Percentiles rank a stretch among this genome's conserved stretches.
Conservation (phyloP, 2,329 filamentous ascomycete species). For the Bipolaris zeicola region DNA sequence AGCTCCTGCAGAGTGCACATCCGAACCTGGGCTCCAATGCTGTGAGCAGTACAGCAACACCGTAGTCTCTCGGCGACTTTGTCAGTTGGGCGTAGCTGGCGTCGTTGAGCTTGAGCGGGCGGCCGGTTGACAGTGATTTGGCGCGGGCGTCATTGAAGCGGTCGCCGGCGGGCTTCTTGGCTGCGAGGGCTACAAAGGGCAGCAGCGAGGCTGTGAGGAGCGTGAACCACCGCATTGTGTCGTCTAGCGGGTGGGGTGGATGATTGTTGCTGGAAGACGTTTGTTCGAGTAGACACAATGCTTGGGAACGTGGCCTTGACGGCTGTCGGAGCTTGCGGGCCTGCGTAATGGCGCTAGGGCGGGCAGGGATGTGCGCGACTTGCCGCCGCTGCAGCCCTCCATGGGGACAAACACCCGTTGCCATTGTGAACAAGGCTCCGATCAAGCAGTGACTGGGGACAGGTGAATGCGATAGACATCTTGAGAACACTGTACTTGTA, state of each 20-base stretch:
- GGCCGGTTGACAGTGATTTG: conserved; percentile 65
- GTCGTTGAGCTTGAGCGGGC: conserved; percentile 79
- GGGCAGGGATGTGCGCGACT: conserved; percentile 21
- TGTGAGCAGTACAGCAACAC: conserved; percentile 80
- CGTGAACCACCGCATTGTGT: conserved; percentile 69
- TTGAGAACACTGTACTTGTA: background rate
- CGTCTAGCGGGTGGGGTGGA: conserved; percentile 19
- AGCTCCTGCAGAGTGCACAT: conserved; percentile 84
- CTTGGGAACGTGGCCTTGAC: conserved; percentile 44
- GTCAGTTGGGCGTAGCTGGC: conserved; percentile 76
- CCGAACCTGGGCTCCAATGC: conserved; percentile 82
- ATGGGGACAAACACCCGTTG: background rate
- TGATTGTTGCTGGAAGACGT: conserved; percentile 9
- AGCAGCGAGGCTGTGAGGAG: conserved; percentile 68
- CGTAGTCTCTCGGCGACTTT: conserved; percentile 79
- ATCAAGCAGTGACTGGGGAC: background rate
- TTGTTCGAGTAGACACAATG: conserved; percentile 4
- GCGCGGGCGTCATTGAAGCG: conserved; percentile 74
- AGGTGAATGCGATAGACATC: background rate
- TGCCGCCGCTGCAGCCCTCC: background rate
- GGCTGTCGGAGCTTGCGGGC: conserved; percentile 22
- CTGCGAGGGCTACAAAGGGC: conserved; percentile 64
- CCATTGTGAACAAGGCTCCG: background rate
- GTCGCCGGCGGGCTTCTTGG: conserved; percentile 67
- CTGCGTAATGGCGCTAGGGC: conserved; percentile 39